A percentile compares a stretch with the other conserved stretches of the same genome.
Evolutionary conservation across 225 moss, liverwort and hornwort genomes (phyloP).

Genomic region (Pleurozium schreberi): DNA sequence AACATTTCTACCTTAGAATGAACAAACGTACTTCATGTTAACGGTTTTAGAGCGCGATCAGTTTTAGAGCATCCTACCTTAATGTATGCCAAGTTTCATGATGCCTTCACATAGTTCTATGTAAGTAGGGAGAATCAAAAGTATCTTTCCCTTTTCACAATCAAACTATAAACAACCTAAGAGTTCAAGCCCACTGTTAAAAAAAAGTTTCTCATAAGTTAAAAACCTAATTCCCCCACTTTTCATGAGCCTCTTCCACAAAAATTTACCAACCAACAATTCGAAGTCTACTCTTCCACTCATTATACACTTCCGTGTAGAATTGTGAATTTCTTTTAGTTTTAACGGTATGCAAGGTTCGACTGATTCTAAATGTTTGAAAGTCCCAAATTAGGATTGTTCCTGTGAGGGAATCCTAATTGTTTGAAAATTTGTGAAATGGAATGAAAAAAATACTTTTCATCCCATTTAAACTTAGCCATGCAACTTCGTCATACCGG

Average conservation of each 20-base stretch:
- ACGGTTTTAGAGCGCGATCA: too few species aligned
- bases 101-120: background rate
- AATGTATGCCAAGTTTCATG: rapidly evolving
- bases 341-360: rapidly evolving
- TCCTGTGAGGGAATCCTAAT: background rate
- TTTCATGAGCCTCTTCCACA: background rate
- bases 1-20: too few species aligned
- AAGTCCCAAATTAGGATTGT: background rate
- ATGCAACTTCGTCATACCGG: too few species aligned
- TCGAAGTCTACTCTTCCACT: background rate
- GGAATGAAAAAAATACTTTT: background rate
- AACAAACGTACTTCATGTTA: too few species aligned
- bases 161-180: too few species aligned
- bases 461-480: background rate
- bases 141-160: background rate
- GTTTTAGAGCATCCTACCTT: too few species aligned
- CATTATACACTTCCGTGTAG: rapidly evolving
- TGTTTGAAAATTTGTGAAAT: background rate
- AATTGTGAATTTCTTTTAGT: background rate
- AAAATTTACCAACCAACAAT: too few species aligned
- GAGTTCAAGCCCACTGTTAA: rapidly evolving
- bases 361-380: rapidly evolving
- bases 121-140: background rate
- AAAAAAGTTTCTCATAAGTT: rapidly evolving
- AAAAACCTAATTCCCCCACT: rapidly evolving